These are phyloP conservation scores for Pleurotus pulmonarius DNA, from an alignment of 768 basidiomycete species.

Conservation along the genomic window DNA sequence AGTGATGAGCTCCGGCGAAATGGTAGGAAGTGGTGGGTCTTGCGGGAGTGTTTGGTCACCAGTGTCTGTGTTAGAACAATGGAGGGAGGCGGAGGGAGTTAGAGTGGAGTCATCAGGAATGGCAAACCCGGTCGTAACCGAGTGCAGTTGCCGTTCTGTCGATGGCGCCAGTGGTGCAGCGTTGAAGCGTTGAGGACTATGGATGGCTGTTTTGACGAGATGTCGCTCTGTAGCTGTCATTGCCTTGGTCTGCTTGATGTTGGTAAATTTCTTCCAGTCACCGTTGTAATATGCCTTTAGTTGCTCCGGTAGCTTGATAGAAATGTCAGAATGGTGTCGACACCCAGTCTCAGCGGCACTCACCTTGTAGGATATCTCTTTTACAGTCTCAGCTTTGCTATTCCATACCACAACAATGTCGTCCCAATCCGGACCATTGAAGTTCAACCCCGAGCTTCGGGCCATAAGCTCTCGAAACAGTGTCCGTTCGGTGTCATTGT, in stretches of 20 bases:
- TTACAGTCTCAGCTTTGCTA: not conserved
- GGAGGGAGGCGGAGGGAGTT: too few species aligned
- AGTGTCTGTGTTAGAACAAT: too few species aligned
- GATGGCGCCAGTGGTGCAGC: not conserved
- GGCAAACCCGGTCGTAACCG: not conserved
- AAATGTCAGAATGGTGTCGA: too few species aligned
- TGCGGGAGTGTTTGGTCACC: too few species aligned
- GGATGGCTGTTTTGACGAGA: not conserved
- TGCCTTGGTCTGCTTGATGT: constrained; percentile 1
- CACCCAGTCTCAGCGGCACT: not conserved
- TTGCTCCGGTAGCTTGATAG: not conserved
- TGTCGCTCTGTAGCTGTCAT: not conserved
- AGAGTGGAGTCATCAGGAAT: not conserved
- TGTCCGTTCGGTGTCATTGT: not conserved
- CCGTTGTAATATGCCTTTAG: not conserved
- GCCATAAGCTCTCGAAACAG: constrained; percentile 6
- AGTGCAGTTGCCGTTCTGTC: not conserved
- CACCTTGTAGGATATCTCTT: not conserved
- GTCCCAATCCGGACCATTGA: not conserved
- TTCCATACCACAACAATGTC: not conserved
- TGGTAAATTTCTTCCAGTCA: not conserved
- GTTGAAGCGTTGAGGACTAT: not conserved
- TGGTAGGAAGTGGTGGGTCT: too few species aligned
- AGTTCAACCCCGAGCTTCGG: too few species aligned
- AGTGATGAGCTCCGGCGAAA: not conserved